Evolutionary conservation across 169 alveolate species (phyloP), one percentile per base, ranked within the genome.

Genomic region (Plasmodium billcollinsi): DNA sequence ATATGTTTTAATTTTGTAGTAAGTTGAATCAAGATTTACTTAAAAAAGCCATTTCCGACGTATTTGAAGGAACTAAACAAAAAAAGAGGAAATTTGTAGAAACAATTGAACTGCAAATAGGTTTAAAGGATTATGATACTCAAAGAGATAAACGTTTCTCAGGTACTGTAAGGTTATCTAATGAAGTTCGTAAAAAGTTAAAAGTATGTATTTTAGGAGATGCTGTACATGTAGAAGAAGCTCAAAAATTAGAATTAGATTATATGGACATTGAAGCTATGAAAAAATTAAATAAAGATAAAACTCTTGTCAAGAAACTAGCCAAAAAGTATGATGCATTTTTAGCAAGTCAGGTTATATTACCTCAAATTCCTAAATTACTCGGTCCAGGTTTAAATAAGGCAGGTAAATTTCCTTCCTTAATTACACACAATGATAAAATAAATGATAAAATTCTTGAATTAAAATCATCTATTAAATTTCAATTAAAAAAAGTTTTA

Each of bases 131-230:
- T 92, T 98, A 98, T 93, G 99, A 99, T 94, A 98, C 99, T 52
- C 99, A 98, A 90, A 97, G 99, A 93, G 99, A 99, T 96, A 99
- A 99, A 96, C 99, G 99, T 96, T 99, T 99, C 97, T 95, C 99
- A 43, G 99, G 99, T 33, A 95, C 99, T 54, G 99, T 99, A 85
- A 97, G 97, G 92, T 97, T 99, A 66, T 99, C 99, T n/a, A 93
- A 97, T 95, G 96, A 97, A 66, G 99, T 99, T 50, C 97, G 99
- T 90, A 98, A 98, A 83, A 95, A 97, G 90, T 95, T 97, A 90
- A 98, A 97, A 96, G 97, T 98, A 80, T 99, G 99, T 93, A 98
- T 99, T 72, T 97, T 99, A 91, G 99, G 99, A 45, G 99, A 99
- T 95, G 99, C 99, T 69, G 98, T 97, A 69, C 99, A 99, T 92